Evolutionary conservation across 169 alveolate species (phyloP).

Genomic region (Theileria orientalis): DNA sequence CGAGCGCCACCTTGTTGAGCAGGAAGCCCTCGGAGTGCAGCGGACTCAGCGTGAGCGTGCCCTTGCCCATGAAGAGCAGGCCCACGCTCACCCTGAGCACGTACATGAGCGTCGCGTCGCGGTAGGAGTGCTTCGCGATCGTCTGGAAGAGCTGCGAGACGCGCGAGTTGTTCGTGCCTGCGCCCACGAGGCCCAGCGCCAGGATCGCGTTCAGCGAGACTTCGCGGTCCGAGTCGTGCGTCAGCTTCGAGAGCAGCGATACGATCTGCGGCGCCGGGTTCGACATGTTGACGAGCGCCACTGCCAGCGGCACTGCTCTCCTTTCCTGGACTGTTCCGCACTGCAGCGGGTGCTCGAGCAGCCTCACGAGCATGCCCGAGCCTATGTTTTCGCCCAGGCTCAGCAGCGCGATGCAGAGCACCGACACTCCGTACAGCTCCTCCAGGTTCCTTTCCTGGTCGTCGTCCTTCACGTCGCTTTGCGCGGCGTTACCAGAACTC

Average conservation of each 20-base stretch:
- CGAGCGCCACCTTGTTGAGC: conserved; percentile 90
- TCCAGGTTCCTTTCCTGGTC: conserved; percentile 68
- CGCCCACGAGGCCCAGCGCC: conserved; percentile 94
- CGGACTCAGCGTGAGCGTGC: conserved; percentile 94
- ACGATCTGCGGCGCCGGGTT: conserved; percentile 92
- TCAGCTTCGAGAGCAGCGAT: conserved; percentile 85
- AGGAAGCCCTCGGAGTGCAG: conserved; percentile 93
- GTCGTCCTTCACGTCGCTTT: conserved; percentile 56
- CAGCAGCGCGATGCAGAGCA: conserved; percentile 91
- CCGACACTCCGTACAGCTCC: conserved; percentile 78
- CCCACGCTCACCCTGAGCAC: conserved; percentile 94
- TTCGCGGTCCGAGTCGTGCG: conserved; percentile 96
- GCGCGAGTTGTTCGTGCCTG: conserved; percentile 94
- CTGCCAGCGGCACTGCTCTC: conserved; percentile 97
- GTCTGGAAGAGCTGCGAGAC: conserved; percentile 94
- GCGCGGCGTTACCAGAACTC: neutral
- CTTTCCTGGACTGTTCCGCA: conserved; percentile 78
- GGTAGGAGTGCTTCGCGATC: conserved; percentile 90
- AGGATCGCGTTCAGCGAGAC: conserved; percentile 93
- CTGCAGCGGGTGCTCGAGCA: conserved; percentile 73
- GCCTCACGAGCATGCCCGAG: conserved; percentile 86
- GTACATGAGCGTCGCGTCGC: conserved; percentile 92
- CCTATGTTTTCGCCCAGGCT: conserved; percentile 96
- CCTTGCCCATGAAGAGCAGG: conserved; percentile 94
- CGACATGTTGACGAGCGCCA: conserved; percentile 93